phyloP scores from a whole-genome alignment of 768 basidiomycete genomes.

The Termitomyces sp. region DNA sequence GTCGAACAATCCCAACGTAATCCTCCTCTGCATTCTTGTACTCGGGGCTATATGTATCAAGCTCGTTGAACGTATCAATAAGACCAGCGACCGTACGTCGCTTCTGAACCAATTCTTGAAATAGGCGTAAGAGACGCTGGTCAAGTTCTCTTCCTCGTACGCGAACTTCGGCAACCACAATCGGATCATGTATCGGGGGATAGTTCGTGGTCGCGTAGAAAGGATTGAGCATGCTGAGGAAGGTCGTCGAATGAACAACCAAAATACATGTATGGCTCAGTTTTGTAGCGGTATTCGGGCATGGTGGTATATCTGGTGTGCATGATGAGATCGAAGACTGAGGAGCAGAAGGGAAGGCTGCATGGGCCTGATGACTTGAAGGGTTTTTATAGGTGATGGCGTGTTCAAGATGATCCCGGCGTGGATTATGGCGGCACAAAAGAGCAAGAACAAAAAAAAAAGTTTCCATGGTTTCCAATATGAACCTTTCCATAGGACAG shows the following conservation, averaged over 20 bases:
- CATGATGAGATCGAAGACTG: background rate
- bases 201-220: background rate
- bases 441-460: background rate
- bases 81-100: background rate
- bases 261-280: background rate
- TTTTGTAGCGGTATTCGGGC: background rate
- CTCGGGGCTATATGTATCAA: background rate
- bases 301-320: background rate
- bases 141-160: background rate
- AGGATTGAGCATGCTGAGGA: background rate
- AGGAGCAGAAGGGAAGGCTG: too few species aligned
- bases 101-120: background rate
- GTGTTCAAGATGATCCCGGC: background rate
- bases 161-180: background rate
- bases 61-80: background rate
- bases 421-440: background rate
- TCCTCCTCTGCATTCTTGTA: background rate
- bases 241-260: background rate
- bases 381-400: background rate
- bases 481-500: too few species aligned
- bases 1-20: background rate
- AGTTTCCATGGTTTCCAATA: background rate
- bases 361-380: too few species aligned
- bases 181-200: background rate
- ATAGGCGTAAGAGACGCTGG: background rate